These are phyloP conservation scores for Pittosporum tobira DNA, from an alignment of 129 eudicot genomes.

Conservation along the genomic window DNA sequence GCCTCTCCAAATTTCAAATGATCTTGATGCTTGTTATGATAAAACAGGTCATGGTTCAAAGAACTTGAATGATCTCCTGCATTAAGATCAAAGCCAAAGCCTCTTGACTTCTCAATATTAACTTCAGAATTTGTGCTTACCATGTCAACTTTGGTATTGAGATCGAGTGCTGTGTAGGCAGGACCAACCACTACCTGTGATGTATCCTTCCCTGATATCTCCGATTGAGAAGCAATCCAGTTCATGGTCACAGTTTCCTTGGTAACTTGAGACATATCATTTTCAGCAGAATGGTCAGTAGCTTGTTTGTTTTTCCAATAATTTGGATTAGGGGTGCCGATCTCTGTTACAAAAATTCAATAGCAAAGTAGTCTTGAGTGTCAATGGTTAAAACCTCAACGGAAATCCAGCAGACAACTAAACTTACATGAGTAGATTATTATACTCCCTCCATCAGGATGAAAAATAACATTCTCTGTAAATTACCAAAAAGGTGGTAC, in stretches of 20 bases:
- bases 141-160: slow-evolving; percentile 32
- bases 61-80: slow-evolving; percentile 38
- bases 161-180: slow-evolving; percentile 25
- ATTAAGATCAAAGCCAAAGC: slow-evolving; percentile 50
- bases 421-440: not conserved
- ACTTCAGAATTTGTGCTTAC: not conserved
- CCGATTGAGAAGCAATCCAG: slow-evolving; percentile 18
- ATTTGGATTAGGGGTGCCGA: slow-evolving; percentile 11
- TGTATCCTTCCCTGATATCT: slow-evolving; percentile 9
- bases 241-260: slow-evolving; percentile 8
- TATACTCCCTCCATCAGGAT: not conserved
- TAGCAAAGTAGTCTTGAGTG: not conserved
- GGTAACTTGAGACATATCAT: slow-evolving; percentile 6
- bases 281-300: slow-evolving; percentile 4
- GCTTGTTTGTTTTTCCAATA: slow-evolving; percentile 8
- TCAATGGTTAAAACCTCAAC: not conserved
- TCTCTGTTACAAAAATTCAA: slow-evolving; percentile 13
- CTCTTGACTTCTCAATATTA: slow-evolving; percentile 17
- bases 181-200: not conserved
- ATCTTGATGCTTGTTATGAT: slow-evolving; percentile 23
- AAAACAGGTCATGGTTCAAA: slow-evolving; percentile 29
- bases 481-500: too few species aligned
- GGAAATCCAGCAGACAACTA: not conserved
- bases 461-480: not conserved
- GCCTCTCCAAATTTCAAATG: slow-evolving; percentile 33